Evolutionary conservation across 2,329 filamentous ascomycete genomes (phyloP).

Genomic region (Sclerotinia subarctica): DNA sequence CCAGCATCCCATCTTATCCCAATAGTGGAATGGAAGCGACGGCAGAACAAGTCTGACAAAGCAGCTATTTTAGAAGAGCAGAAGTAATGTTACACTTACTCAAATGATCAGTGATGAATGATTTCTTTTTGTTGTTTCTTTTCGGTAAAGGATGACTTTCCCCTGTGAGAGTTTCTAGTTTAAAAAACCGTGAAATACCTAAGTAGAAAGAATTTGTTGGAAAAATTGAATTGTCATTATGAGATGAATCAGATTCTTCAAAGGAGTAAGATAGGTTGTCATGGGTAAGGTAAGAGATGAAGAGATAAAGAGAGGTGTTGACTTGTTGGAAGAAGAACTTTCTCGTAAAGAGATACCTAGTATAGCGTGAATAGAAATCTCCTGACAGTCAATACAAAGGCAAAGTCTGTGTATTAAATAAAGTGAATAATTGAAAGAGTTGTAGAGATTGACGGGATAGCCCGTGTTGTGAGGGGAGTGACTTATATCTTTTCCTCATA

Average conservation of each 20-base stretch:
- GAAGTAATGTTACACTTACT: background rate
- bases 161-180: background rate
- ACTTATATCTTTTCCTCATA: background rate
- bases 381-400: background rate
- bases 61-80: too few species aligned
- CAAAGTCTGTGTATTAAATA: background rate
- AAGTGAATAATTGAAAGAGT: background rate
- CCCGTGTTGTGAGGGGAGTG: background rate
- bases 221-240: accelerated
- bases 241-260: background rate
- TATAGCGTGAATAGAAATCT: background rate
- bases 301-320: background rate
- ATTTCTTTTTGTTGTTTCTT: too few species aligned
- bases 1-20: background rate
- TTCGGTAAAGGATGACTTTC: background rate
- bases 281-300: background rate
- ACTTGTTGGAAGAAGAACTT: background rate
- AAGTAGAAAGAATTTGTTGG: background rate
- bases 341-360: too few species aligned
- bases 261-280: accelerated
- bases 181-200: background rate
- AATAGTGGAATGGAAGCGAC: background rate
- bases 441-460: too few species aligned
- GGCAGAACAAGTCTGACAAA: background rate
- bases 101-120: background rate